Evolutionary conservation across 2,329 filamentous ascomycete genomes (phyloP), one percentile per base, ranked within the genome.

Genomic region (Ilyonectria sp.): DNA sequence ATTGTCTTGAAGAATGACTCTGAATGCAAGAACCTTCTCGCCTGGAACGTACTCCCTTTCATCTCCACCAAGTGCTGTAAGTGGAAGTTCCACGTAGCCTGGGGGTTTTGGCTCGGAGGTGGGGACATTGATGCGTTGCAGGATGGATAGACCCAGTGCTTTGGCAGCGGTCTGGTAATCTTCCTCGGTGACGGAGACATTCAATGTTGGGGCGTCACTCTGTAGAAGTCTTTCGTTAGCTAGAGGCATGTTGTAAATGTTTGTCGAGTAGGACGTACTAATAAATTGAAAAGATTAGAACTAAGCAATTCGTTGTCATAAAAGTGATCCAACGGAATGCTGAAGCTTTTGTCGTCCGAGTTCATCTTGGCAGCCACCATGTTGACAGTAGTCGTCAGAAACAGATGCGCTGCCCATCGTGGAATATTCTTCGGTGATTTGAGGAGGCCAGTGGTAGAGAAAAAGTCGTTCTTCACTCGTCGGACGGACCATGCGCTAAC

Each of bases 331-430:
- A 21, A 13, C 2, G 57, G 57, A 33, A 57, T 46, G 17, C 17
- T 57, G 21, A 40, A 52, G 21, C 17, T 29, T 23, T 50, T 8
- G 15, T 26, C 33, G 4, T 5, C 10, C 1, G 33, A 3, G 17
- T 26, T 40, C 10, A 17, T 15, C 17, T 2, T 49, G 10, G 31
- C 43, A 10, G 60, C 53, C 13, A 21, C 53, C 15, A 63, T 49
- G 33, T 63, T 63, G 21, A 53, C 29, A 8, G 63, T 67, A 10
- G 63, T 67, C n/a, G 63, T 67, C 13, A 67, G 46, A 3, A 67
- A 49, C 17, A 67, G 46, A 47, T 67, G 63, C 6, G 63, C 31
- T 2, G 23, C 37, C 63, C 63, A 67, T 5, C 58, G 43, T 23
- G 52, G 35, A 26, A 67, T 49, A 15, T 67, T 67, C 11, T 19